phyloP scores from a whole-genome alignment of 2,329 filamentous ascomycete genomes.

The Colletotrichum sp. region DNA sequence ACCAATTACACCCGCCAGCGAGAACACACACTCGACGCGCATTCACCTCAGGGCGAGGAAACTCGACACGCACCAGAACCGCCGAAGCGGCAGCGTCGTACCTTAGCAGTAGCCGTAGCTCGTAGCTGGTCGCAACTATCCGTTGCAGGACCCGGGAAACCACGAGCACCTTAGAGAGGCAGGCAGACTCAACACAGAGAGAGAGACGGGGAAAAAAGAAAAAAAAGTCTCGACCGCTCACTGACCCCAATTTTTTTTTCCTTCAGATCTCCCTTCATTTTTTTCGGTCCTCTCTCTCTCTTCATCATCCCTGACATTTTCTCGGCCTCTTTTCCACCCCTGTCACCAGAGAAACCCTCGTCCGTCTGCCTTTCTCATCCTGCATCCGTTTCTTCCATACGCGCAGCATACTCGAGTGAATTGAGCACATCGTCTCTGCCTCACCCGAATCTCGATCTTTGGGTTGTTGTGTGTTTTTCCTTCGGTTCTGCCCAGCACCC shows the following conservation, averaged over 20 bases:
- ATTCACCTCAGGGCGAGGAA: background rate
- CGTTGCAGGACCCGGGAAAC: background rate
- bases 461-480: background rate
- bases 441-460: background rate
- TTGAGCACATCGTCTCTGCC: background rate
- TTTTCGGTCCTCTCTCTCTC: constrained; percentile 10
- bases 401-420: background rate
- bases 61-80: background rate
- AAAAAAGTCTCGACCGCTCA: constrained; percentile 6
- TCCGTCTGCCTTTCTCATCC: background rate
- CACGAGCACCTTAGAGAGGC: background rate
- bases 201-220: background rate
- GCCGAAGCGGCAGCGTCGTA: background rate
- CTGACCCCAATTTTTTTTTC: constrained; percentile 20
- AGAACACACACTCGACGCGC: background rate
- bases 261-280: constrained; percentile 15
- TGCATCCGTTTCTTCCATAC: background rate
- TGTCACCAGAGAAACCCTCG: background rate
- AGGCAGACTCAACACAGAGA: background rate
- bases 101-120: background rate
- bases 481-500: background rate
- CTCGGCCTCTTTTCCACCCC: background rate
- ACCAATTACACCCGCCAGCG: background rate
- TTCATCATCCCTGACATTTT: constrained; percentile 15
- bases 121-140: background rate